Evolutionary conservation across 1,139 yeast species (phyloP), one percentile per base, ranked within the genome.

Genomic region (Nakaseomyces bracarensis): DNA sequence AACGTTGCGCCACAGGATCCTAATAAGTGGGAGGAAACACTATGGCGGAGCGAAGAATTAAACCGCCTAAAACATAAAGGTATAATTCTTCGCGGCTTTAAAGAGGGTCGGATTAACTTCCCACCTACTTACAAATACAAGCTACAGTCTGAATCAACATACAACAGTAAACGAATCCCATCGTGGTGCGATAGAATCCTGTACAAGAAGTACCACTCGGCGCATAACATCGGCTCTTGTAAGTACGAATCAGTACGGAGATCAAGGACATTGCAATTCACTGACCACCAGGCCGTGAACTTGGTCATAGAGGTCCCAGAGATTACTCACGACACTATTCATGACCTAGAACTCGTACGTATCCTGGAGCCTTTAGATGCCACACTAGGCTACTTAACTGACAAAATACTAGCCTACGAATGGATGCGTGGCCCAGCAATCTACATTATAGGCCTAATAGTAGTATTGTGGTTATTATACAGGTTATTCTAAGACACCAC

Each of bases 151-250:
- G 23, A 41, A 2, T 41, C 47, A 18, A 42, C 34, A 10, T 82
- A 74, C 59, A 74, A 76, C 49, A 41, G 61, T 3, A 79, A 77
- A 49, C 65, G 96, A 45, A 67, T 69, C 2, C 94, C 96, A 0
- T 81, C 95, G 3, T 87, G 95, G 95, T 86, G 96, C 60, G 96
- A 87, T 58, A 66, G 96, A 41, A 75, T 87, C 3, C 58, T 87
- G 36, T 84, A 67, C 53, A 73, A 75, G 45, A 60, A 70, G 1
- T 78, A 79, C 53, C 49, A 48, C 2, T 42, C 45, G 1, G 53
- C 49, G 4, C 26, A 29, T 2, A 33, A 44, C 3, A 40, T 27
- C 1, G 28, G 38, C 3, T 36, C 46, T 3, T 7, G 42, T 3
- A 33, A 38, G 2, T 65, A 65, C 44, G 44, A 45, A 13, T 50